A percentile compares a stretch with the other conserved stretches of the same genome.
These are phyloP conservation scores for Lepiota brunneoincarnata DNA, from an alignment of 768 basidiomycete genomes.

Conservation along the genomic window DNA sequence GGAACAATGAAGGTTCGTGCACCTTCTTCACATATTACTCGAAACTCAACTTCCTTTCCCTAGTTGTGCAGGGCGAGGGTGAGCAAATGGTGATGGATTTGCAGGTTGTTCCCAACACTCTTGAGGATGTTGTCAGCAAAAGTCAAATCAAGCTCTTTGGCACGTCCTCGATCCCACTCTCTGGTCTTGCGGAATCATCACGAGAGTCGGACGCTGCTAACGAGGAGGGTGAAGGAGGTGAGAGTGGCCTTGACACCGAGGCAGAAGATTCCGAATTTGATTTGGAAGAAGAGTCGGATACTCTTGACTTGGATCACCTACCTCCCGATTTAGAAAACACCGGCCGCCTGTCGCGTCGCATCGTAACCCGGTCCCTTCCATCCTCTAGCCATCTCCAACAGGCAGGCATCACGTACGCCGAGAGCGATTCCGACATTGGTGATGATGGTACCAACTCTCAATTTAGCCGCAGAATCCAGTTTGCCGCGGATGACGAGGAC, in stretches of 20 bases:
- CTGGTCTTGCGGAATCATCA: slow-evolving; percentile 31
- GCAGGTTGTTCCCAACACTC: slow-evolving; percentile 79
- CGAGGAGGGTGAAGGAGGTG: slow-evolving; percentile 32
- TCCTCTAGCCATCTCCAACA: slow-evolving; percentile 31
- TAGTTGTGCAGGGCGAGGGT: slow-evolving; percentile 86
- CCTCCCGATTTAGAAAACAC: slow-evolving; percentile 33
- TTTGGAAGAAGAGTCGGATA: slow-evolving; percentile 25
- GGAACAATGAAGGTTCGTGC: slow-evolving; percentile 58
- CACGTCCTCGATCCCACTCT: slow-evolving; percentile 72
- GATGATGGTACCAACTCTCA: slow-evolving; percentile 27
- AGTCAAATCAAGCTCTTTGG: slow-evolving; percentile 85
- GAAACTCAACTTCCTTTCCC: slow-evolving; percentile 3
- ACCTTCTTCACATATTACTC: background rate
- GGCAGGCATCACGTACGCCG: slow-evolving; percentile 61
- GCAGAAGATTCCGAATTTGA: slow-evolving; percentile 25
- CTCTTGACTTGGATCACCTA: slow-evolving; percentile 9
- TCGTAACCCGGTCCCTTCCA: slow-evolving; percentile 38
- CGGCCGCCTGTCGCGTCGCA: slow-evolving; percentile 52
- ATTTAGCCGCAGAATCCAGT: slow-evolving; percentile 30
- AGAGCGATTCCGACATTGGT: slow-evolving; percentile 74
- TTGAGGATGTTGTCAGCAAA: slow-evolving; percentile 78
- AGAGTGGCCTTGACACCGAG: slow-evolving; percentile 26
- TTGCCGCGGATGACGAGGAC: slow-evolving; percentile 48
- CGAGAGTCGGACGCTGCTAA: slow-evolving; percentile 30
- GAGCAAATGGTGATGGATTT: slow-evolving; percentile 98